Conservation (phyloP, 352 stramenopile genomes). For the Pythium vanterpoolii region DNA sequence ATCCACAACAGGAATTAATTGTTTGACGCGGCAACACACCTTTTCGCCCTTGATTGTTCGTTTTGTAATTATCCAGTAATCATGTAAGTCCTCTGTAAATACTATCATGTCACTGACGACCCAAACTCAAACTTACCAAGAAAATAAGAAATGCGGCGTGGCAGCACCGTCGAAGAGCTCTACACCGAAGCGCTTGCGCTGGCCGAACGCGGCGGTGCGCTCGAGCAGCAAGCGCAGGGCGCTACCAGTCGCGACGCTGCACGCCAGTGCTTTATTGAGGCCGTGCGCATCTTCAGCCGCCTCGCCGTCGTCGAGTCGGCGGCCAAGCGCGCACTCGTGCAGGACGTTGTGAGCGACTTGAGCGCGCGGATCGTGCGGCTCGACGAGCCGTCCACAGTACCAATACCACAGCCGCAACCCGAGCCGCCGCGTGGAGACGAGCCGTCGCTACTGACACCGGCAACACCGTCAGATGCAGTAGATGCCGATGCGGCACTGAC, state of each 20-base stretch:
- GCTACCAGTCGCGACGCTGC: slow-evolving; percentile 17
- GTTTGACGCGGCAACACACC: no score
- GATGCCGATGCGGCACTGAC: slow-evolving; percentile 12
- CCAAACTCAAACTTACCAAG: no score
- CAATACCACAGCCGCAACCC: slow-evolving; percentile 32
- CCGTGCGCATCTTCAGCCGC: slow-evolving; percentile 58
- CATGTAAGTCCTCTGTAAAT: no score
- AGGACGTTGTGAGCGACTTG: slow-evolving; percentile 56
- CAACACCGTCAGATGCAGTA: not conserved
- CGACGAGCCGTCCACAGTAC: slow-evolving; percentile 32
- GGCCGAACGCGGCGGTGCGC: slow-evolving; percentile 40
- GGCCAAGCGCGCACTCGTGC: slow-evolving; percentile 55
- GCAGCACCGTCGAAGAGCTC: slow-evolving; percentile 40
- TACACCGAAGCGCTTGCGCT: slow-evolving; percentile 67
- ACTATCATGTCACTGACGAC: no score
- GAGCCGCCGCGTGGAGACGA: slow-evolving; percentile 17
- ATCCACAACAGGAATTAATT: no score
- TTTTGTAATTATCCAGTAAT: no score
- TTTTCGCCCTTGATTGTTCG: no score
- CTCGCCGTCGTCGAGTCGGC: slow-evolving; percentile 73
- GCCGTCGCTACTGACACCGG: not conserved
- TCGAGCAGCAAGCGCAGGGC: slow-evolving; percentile 5
- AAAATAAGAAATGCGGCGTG: slow-evolving; percentile 21
- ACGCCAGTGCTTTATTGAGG: slow-evolving; percentile 43
- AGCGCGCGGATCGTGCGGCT: slow-evolving; percentile 38